Percentiles rank a stretch among this genome's conserved stretches.
Conservation (phyloP, 2,329 filamentous ascomycete species). For the Penicillium brasilianum region DNA sequence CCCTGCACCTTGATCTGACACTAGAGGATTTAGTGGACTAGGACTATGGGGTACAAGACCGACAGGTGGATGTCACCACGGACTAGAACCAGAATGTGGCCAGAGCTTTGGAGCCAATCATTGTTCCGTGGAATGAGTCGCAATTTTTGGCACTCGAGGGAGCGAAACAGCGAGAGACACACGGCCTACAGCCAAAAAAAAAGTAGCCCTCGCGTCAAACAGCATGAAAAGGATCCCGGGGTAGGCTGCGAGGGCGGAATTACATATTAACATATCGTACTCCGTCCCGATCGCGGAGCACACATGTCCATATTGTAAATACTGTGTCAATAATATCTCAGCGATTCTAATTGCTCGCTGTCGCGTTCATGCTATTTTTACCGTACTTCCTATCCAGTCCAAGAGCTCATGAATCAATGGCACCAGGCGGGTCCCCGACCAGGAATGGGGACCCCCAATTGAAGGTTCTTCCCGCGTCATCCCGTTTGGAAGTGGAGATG, state of each 20-base stretch:
- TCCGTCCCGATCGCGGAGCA: background rate
- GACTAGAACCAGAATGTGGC: background rate
- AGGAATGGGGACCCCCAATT: constrained; percentile 11
- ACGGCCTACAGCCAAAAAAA: background rate
- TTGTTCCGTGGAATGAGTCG: constrained; percentile 9
- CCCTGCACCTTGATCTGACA: constrained; percentile 15
- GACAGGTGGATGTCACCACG: background rate
- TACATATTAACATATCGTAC: background rate
- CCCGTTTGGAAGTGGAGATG: constrained; percentile 14
- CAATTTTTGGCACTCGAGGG: constrained; percentile 4
- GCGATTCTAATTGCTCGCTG: too few relatives aligned
- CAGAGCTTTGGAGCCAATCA: constrained; percentile 7
- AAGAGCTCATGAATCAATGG: background rate
- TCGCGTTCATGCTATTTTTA: too few relatives aligned
- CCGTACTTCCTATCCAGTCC: too few relatives aligned
- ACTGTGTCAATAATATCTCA: background rate
- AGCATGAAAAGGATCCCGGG: background rate
- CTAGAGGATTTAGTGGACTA: background rate
- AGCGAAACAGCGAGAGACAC: background rate
- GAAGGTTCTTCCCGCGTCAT: constrained; percentile 26
- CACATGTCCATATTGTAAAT: background rate
- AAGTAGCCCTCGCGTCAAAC: constrained; percentile 7
- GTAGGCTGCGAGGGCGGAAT: background rate
- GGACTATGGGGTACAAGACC: background rate
- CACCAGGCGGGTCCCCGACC: background rate